phyloP scores from a whole-genome alignment of 495 filamentous ascomycete genomes.

The Hypoxylon fuscum region DNA sequence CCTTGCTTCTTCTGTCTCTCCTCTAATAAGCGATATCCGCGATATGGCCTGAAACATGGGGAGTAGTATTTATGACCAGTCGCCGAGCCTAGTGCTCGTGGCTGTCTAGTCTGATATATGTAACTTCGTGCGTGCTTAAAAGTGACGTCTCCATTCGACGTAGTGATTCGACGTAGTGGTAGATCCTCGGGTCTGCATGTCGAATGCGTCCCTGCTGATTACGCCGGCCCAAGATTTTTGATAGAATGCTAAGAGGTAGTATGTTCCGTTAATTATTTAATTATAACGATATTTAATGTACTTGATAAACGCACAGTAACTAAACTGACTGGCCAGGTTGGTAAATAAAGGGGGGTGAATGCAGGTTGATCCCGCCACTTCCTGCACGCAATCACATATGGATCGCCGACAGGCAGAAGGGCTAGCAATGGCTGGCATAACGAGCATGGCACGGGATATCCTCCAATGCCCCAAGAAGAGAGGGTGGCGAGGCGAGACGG shows the following conservation, averaged over 20 bases:
- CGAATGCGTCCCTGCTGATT: no score
- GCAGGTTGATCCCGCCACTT: slow-evolving; percentile 12
- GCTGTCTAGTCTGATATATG: slow-evolving; percentile 4
- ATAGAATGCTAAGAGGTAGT: no score
- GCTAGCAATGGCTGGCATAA: neutral
- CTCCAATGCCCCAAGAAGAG: slow-evolving; percentile 6
- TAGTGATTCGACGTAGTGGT: neutral
- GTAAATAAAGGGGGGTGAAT: slow-evolving; percentile 14
- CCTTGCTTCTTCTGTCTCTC: slow-evolving; percentile 31
- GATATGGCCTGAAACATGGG: slow-evolving; percentile 18
- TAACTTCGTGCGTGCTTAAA: slow-evolving; percentile 5
- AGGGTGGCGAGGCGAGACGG: slow-evolving; percentile 22
- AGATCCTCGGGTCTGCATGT: neutral
- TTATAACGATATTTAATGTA: no score
- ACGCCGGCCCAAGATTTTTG: no score
- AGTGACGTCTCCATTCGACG: slow-evolving; percentile 1
- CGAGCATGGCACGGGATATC: slow-evolving; percentile 16
- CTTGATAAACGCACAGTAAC: neutral
- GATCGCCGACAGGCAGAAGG: slow-evolving; percentile 17
- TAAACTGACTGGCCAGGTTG: neutral
- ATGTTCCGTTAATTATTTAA: no score
- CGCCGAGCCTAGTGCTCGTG: slow-evolving; percentile 11
- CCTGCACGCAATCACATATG: slow-evolving; percentile 40
- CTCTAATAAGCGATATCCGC: slow-evolving; percentile 15
- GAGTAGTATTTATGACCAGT: slow-evolving; percentile 30